These are phyloP conservation scores for Sugiyamaella smithiae DNA, from an alignment of 805 yeast genomes.

Conservation along the genomic window DNA sequence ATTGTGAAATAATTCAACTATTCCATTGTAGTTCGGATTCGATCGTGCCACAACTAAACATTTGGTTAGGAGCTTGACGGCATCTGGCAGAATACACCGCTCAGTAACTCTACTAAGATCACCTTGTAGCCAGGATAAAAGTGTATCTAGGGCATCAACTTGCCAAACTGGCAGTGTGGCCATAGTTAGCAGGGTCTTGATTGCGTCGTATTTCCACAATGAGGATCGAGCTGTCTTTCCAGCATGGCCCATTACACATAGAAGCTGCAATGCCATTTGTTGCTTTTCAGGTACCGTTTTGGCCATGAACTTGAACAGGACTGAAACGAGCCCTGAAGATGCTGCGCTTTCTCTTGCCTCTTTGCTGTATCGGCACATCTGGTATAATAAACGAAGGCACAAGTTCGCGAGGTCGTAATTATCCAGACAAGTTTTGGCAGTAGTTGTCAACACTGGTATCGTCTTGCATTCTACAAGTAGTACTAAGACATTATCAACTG, in stretches of 20 bases:
- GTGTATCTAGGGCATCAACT: constrained; percentile 52
- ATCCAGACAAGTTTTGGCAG: constrained; percentile 15
- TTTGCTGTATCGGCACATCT: constrained; percentile 50
- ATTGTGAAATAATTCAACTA: neutral
- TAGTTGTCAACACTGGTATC: constrained; percentile 43
- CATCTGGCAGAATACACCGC: constrained; percentile 9
- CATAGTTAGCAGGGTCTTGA: constrained; percentile 40
- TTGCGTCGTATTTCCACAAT: constrained; percentile 39
- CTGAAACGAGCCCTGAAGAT: constrained; percentile 46
- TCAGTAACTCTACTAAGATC: constrained; percentile 25
- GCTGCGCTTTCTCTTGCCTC: constrained; percentile 46
- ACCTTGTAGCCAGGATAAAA: constrained; percentile 37
- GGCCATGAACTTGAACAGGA: constrained; percentile 40
- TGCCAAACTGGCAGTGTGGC: constrained; percentile 56
- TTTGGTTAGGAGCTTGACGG: constrained; percentile 12
- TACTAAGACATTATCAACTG: constrained; percentile 29
- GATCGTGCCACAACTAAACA: constrained; percentile 21
- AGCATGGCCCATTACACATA: constrained; percentile 53
- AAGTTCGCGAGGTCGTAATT: constrained; percentile 45
- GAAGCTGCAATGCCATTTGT: constrained; percentile 51
- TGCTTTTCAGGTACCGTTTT: constrained; percentile 43
- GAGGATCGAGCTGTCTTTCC: constrained; percentile 39
- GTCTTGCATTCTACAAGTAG: constrained; percentile 37
- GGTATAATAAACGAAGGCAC: constrained; percentile 49
- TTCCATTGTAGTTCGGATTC: neutral